These are phyloP conservation scores for Aureobasidium sp. DNA, from an alignment of 2,329 filamentous ascomycete genomes.

Conservation along the genomic window DNA sequence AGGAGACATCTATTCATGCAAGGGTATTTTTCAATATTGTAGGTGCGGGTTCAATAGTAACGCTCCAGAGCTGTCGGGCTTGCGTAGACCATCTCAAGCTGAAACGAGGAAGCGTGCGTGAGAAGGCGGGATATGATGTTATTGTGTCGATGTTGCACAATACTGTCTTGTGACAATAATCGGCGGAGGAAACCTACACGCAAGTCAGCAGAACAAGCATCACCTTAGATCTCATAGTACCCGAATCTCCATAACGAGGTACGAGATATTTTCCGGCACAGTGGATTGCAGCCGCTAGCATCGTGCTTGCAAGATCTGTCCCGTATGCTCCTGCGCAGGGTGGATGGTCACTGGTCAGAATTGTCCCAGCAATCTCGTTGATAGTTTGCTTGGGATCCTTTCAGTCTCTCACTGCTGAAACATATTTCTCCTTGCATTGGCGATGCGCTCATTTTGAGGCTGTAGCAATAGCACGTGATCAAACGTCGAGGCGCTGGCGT, in stretches of 20 bases:
- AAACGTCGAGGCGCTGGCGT: not conserved
- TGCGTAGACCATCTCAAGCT: not conserved
- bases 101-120: not conserved
- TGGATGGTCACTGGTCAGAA: not conserved
- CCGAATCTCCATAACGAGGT: not conserved
- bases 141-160: slow-evolving; percentile 5
- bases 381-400: not conserved
- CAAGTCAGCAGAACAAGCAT: slow-evolving; percentile 3
- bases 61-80: not conserved
- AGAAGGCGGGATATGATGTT: not conserved
- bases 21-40: not conserved
- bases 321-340: not conserved
- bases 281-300: not conserved
- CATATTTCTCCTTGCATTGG: not conserved
- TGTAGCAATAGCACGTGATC: not conserved
- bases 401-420: not conserved
- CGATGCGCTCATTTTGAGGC: not conserved
- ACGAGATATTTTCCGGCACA: not conserved
- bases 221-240: slow-evolving; percentile 5
- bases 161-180: not conserved
- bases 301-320: not conserved
- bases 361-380: not conserved
- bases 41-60: not conserved
- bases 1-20: not conserved
- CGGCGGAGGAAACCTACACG: not conserved